Conservation (phyloP, 768 basidiomycete species). For the Macrolepiota albuminosa region DNA sequence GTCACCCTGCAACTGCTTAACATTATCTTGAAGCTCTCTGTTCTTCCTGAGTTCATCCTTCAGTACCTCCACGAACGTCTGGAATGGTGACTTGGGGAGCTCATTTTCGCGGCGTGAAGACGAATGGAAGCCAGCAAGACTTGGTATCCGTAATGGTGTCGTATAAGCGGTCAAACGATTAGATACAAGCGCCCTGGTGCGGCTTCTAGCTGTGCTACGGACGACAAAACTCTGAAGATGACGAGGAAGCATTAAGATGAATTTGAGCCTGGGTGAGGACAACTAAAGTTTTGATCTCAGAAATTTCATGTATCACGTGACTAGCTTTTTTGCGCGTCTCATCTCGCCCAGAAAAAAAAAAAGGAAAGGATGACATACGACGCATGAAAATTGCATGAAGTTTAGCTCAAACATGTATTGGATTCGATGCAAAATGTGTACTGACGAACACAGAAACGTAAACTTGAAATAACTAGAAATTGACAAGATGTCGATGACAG, state of each 20-base stretch:
- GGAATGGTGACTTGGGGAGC: conserved; percentile 86
- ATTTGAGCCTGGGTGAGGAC: neutral
- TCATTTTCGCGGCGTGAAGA: conserved; percentile 60
- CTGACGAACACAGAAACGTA: neutral
- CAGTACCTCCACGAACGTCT: conserved; percentile 93
- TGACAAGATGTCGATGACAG: neutral
- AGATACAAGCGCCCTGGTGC: conserved; percentile 18
- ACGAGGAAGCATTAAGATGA: conserved; percentile 35
- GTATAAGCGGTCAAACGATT: conserved; percentile 21
- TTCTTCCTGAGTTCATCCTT: conserved; percentile 92
- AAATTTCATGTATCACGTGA: conserved; percentile 18
- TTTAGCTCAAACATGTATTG: neutral
- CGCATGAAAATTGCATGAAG: neutral
- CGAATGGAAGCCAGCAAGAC: conserved; percentile 50
- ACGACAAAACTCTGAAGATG: conserved; percentile 35
- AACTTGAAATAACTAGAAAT: neutral
- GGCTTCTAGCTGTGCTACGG: conserved; percentile 29
- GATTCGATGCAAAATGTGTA: neutral
- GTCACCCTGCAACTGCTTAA: conserved; percentile 96
- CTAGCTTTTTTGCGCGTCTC: neutral
- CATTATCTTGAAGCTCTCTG: conserved; percentile 91
- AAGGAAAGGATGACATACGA: neutral
- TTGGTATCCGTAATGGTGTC: conserved; percentile 37
- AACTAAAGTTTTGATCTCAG: conserved; percentile 4
- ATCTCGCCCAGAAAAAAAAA: neutral